Conservation (phyloP, 257 asterid species). For the Dorcoceras hygrometricum region DNA sequence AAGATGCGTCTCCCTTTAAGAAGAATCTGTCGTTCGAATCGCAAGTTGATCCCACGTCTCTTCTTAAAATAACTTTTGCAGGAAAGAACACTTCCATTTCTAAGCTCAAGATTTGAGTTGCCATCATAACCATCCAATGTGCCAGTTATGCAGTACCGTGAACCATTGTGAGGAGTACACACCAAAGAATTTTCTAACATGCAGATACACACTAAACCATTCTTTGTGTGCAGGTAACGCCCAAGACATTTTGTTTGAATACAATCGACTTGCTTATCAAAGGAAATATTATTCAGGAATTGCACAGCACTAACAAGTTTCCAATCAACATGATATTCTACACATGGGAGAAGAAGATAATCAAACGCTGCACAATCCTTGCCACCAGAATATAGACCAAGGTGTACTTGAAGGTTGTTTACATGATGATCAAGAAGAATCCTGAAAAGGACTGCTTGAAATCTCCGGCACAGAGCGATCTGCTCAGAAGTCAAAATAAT, state of each 20-base stretch:
- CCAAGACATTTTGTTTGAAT: constrained; percentile 20
- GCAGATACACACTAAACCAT: constrained; percentile 54
- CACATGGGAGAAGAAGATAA: constrained; percentile 70
- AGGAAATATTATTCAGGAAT: constrained; percentile 11
- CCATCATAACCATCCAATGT: constrained; percentile 41
- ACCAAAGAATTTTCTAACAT: constrained; percentile 63
- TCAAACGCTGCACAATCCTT: constrained; percentile 31
- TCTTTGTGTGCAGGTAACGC: constrained; percentile 39
- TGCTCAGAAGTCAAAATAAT: constrained; percentile 35
- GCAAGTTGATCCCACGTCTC: constrained; percentile 53
- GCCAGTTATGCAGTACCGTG: constrained; percentile 46
- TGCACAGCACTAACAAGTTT: constrained; percentile 35
- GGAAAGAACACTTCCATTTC: constrained; percentile 37
- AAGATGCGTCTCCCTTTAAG: constrained; percentile 44
- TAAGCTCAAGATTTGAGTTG: constrained; percentile 37
- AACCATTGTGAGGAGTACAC: constrained; percentile 59
- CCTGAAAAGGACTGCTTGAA: constrained; percentile 52
- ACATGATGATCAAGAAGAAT: constrained; percentile 48
- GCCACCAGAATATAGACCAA: constrained; percentile 14
- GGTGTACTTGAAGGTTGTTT: constrained; percentile 32
- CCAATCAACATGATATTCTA: constrained; percentile 48
- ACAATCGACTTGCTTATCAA: constrained; percentile 21
- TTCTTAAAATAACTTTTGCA: constrained; percentile 42
- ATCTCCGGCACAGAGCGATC: constrained; percentile 49
- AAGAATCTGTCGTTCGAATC: constrained; percentile 42